Evolutionary conservation across 78 protist genomes (phyloP).

Genomic region (Planoprotostelium fungivorum): DNA sequence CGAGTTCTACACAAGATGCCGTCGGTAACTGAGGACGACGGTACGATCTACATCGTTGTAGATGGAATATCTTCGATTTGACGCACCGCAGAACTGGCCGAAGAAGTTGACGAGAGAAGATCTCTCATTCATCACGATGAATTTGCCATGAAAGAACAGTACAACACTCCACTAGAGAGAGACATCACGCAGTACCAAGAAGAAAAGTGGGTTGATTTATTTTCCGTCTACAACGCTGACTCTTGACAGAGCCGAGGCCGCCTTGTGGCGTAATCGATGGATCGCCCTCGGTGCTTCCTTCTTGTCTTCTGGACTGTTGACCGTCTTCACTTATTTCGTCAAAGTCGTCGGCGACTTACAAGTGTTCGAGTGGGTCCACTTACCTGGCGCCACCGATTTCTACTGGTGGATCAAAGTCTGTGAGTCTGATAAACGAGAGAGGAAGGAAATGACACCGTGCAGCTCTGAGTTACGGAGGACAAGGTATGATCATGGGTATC

Average conservation of each 20-base stretch:
- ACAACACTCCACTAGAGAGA: too few species aligned
- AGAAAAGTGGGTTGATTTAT: neutral
- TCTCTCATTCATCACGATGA: neutral
- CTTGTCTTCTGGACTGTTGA: neutral
- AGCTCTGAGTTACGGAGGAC: constrained; percentile 56
- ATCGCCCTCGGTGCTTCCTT: neutral
- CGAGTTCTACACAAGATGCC: neutral
- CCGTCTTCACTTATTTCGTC: neutral
- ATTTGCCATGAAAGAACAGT: neutral
- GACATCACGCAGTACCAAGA: neutral
- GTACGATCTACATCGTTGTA: neutral
- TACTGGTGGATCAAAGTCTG: too few species aligned
- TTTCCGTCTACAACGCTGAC: too few species aligned
- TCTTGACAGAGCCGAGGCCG: neutral
- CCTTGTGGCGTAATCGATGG: neutral
- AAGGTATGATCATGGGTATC: constrained; percentile 85
- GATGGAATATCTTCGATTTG: neutral
- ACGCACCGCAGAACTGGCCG: neutral
- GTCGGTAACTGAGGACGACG: neutral
- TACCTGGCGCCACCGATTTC: neutral
- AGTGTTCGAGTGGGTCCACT: neutral
- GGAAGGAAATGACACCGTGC: too few species aligned
- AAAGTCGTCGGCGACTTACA: neutral
- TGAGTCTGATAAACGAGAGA: too few species aligned
- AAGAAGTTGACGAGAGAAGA: neutral